Evolutionary conservation across 139 green algal genomes (phyloP).

Genomic region (Asterochloris erici): DNA sequence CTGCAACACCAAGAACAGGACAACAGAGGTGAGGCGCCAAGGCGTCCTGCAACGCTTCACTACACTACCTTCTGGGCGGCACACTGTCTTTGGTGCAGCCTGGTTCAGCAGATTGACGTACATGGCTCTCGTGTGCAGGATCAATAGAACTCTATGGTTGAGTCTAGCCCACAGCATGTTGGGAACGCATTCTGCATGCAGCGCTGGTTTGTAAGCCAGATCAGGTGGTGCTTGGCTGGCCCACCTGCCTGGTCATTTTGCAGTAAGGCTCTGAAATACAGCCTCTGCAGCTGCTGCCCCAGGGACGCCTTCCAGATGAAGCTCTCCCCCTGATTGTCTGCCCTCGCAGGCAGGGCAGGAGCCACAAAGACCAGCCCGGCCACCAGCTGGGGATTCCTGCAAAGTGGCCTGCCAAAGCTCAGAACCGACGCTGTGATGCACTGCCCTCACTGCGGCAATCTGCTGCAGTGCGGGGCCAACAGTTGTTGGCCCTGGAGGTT

Average conservation of each 20-base stretch:
- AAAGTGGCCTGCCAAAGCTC: neutral
- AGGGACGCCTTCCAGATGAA: constrained; percentile 30
- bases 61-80: neutral
- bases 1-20: neutral
- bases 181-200: neutral
- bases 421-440: no score
- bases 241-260: constrained; percentile 4
- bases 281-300: constrained; percentile 44
- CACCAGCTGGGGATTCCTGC: constrained; percentile 16
- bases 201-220: neutral
- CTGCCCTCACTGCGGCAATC: no score
- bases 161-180: neutral
- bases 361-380: constrained; percentile 46
- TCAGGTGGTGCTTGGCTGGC: neutral
- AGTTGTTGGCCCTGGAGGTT: neutral
- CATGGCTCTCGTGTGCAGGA: neutral
- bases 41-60: neutral
- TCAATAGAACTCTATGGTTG: no score
- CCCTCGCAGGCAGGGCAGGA: constrained; percentile 38
- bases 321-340: constrained; percentile 4
- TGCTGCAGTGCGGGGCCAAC: neutral
- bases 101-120: neutral
- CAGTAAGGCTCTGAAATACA: constrained; percentile 37
- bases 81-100: neutral
- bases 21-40: neutral